Percentiles rank a stretch among this genome's conserved stretches.
Conservation (phyloP, 805 yeast species). For the Spathaspora passalidarum region DNA sequence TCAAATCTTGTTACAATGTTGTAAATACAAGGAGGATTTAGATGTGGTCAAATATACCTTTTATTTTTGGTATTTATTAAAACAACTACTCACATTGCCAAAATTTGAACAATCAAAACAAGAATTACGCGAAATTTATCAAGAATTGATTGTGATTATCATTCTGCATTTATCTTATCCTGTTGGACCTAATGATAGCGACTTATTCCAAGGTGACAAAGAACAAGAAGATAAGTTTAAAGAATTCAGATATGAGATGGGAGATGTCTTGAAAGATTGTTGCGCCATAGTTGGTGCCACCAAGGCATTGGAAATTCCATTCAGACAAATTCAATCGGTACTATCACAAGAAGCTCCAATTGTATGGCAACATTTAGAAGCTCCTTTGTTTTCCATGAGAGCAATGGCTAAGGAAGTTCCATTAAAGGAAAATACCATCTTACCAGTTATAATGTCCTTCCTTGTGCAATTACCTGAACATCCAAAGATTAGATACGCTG, state of each 20-base stretch:
- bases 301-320: conserved; percentile 69
- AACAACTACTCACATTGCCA: conserved; percentile 64
- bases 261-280: conserved; percentile 95
- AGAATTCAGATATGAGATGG: conserved; percentile 94
- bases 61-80: conserved; percentile 84
- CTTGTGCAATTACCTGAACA: conserved; percentile 77
- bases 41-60: conserved; percentile 90
- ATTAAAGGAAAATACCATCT: conserved; percentile 55
- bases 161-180: conserved; percentile 78
- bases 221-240: conserved; percentile 91
- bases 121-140: conserved; percentile 53
- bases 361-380: conserved; percentile 84
- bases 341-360: conserved; percentile 17
- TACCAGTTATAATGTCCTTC: conserved; percentile 74
- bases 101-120: conserved; percentile 52
- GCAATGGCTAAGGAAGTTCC: conserved; percentile 93
- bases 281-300: conserved; percentile 84
- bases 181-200: conserved; percentile 20
- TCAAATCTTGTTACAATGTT: conserved; percentile 64
- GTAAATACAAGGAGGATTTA: conserved; percentile 75
- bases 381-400: conserved; percentile 83
- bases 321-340: conserved; percentile 49
- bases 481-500: conserved; percentile 84
- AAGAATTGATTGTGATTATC: conserved; percentile 57
- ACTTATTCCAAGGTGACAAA: conserved; percentile 58